Percentiles rank a stretch among this genome's conserved stretches.
phyloP scores from a whole-genome alignment of 2,329 filamentous ascomycete species.

The Phaeosphaeria sp. region DNA sequence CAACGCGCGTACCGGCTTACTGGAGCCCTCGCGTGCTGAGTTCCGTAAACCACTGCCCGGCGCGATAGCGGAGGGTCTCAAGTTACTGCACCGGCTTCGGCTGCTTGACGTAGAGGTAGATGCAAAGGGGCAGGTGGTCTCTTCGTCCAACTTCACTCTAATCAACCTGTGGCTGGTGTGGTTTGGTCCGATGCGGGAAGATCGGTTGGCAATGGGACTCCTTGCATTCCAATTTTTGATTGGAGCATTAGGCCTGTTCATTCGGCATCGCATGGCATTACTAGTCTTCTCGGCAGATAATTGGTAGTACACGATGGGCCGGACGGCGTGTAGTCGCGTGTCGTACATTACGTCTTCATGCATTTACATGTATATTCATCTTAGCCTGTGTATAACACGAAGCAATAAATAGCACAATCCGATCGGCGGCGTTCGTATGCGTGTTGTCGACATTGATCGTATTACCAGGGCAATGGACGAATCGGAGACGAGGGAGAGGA shows the following conservation, averaged over 20 bases:
- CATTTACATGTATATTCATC: neutral
- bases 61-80: slow-evolving; percentile 68
- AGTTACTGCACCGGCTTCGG: slow-evolving; percentile 70
- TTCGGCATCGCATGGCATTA: slow-evolving; percentile 83
- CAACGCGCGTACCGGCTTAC: slow-evolving; percentile 80
- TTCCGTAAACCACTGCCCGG: slow-evolving; percentile 74
- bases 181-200: slow-evolving; percentile 89
- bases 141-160: slow-evolving; percentile 89
- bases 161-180: slow-evolving; percentile 96
- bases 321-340: neutral
- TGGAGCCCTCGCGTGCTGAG: slow-evolving; percentile 84
- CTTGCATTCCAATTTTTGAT: slow-evolving; percentile 76
- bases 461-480: slow-evolving; percentile 4
- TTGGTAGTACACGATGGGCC: slow-evolving; percentile 27
- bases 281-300: slow-evolving; percentile 94
- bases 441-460: slow-evolving; percentile 1
- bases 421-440: slow-evolving; percentile 3
- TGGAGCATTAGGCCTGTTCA: slow-evolving; percentile 83
- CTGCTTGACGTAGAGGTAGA: slow-evolving; percentile 73
- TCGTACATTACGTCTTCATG: neutral
- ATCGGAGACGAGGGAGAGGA: slow-evolving; percentile 18
- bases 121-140: slow-evolving; percentile 71
- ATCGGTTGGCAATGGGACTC: slow-evolving; percentile 80
- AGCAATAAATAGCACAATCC: neutral
- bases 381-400: neutral